phyloP scores from a whole-genome alignment of 2,329 filamentous ascomycete species.

The Pseudopithomyces maydicus region DNA sequence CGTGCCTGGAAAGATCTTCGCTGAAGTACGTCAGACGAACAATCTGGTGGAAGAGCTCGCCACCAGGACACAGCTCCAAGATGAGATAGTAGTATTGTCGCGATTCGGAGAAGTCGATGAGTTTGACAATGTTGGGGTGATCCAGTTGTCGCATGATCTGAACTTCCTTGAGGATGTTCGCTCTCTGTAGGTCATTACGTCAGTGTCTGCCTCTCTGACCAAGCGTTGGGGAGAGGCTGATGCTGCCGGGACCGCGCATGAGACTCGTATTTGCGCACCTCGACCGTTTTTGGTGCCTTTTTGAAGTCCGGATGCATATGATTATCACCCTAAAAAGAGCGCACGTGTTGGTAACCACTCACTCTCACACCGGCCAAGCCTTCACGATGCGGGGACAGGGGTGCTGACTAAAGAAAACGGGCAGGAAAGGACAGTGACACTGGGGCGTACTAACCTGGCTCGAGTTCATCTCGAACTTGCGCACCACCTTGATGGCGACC shows the following conservation, averaged over 20 bases:
- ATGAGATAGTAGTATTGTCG: conserved; percentile 97
- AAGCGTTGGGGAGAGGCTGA: conserved; percentile 18
- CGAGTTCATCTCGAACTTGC: conserved; percentile 98
- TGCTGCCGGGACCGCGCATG: conserved; percentile 37
- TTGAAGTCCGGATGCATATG: conserved; percentile 97
- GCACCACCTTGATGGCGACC: conserved; percentile 97
- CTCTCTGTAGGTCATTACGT: conserved; percentile 67
- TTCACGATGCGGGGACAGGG: conserved; percentile 32
- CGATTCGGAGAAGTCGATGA: conserved; percentile 93
- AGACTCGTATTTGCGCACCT: conserved; percentile 70
- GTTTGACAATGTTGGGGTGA: conserved; percentile 92
- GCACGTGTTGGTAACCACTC: conserved; percentile 55
- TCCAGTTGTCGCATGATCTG: conserved; percentile 98
- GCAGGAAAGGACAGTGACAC: conserved; percentile 30
- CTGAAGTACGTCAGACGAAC: conserved; percentile 98
- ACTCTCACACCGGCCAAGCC: conserved; percentile 23
- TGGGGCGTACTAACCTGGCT: conserved; percentile 80
- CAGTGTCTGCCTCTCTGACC: conserved; percentile 43
- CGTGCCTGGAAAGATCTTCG: conserved; percentile 90
- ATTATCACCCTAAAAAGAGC: conserved; percentile 74
- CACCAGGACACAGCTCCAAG: conserved; percentile 90
- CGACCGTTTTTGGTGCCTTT: conserved; percentile 84
- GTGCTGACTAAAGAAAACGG: conserved; percentile 36
- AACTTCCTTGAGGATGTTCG: conserved; percentile 97
- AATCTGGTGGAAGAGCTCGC: conserved; percentile 98